Evolutionary conservation across 768 basidiomycete genomes (phyloP).

Genomic region (Podaxis pistillaris): DNA sequence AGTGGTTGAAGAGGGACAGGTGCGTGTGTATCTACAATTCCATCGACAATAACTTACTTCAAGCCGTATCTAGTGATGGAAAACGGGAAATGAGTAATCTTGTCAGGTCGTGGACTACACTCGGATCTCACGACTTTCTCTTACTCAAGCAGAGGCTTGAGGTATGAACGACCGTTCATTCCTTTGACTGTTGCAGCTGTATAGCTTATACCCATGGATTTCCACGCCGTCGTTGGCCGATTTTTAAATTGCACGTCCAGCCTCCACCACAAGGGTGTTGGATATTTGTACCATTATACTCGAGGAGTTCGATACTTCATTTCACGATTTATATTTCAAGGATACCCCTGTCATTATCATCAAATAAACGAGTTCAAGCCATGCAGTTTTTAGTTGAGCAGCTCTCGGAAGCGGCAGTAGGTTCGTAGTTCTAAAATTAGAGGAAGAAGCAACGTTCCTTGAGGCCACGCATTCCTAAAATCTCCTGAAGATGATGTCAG

Average conservation of each 20-base stretch:
- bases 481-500: slow-evolving; percentile 45
- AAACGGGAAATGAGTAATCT: slow-evolving; percentile 54
- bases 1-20: slow-evolving; percentile 63
- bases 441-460: slow-evolving; percentile 84
- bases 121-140: slow-evolving; percentile 52
- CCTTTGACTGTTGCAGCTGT: background rate
- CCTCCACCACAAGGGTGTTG: background rate
- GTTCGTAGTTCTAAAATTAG: slow-evolving; percentile 26
- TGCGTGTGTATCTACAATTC: slow-evolving; percentile 21
- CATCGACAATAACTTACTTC: slow-evolving; percentile 8
- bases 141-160: slow-evolving; percentile 52
- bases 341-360: slow-evolving; percentile 9
- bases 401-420: background rate
- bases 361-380: background rate
- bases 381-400: background rate
- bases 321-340: slow-evolving; percentile 13
- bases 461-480: slow-evolving; percentile 76
- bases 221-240: background rate
- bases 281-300: background rate
- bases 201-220: background rate
- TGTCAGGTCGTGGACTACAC: slow-evolving; percentile 43
- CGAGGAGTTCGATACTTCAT: background rate
- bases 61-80: slow-evolving; percentile 41
- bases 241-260: background rate
- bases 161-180: slow-evolving; percentile 35